Evolutionary conservation across 352 stramenopile genomes (phyloP).

Genomic region (Pythium brassicae): DNA sequence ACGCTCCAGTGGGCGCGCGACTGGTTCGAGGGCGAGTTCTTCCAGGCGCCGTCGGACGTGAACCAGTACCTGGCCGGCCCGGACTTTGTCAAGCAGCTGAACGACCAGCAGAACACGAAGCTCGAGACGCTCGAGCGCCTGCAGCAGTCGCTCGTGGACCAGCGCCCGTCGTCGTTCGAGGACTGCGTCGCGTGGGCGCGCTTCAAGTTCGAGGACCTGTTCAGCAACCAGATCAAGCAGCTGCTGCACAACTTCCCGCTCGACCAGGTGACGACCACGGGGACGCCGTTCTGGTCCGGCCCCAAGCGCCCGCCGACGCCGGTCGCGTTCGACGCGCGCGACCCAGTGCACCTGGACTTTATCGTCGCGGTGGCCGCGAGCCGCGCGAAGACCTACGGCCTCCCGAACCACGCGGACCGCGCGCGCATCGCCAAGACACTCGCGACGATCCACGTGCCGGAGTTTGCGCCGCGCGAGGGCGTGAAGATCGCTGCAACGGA

Average conservation of each 20-base stretch:
- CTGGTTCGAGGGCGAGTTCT: slow-evolving; percentile 99
- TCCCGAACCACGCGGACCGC: slow-evolving; percentile 66
- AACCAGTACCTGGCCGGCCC: slow-evolving; percentile 89
- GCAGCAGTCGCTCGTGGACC: slow-evolving; percentile 90
- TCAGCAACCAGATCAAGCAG: slow-evolving; percentile 97
- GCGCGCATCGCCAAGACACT: slow-evolving; percentile 72
- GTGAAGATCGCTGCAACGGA: slow-evolving; percentile 99
- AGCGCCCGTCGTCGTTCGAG: slow-evolving; percentile 91
- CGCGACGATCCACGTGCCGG: slow-evolving; percentile 86
- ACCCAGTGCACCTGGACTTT: slow-evolving; percentile 95
- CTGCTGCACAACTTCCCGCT: slow-evolving; percentile 98
- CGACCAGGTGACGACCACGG: slow-evolving; percentile 95
- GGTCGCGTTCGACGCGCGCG: slow-evolving; percentile 88
- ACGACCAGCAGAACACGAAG: slow-evolving; percentile 97
- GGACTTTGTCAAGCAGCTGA: slow-evolving; percentile 91
- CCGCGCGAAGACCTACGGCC: slow-evolving; percentile 93
- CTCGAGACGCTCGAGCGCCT: slow-evolving; percentile 94
- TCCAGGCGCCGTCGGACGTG: slow-evolving; percentile 95
- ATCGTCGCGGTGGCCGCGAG: slow-evolving; percentile 94
- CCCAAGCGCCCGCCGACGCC: slow-evolving; percentile 95
- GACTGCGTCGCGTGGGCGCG: slow-evolving; percentile 98
- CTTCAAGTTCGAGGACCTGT: slow-evolving; percentile 97
- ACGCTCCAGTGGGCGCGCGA: slow-evolving; percentile 98
- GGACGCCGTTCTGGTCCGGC: slow-evolving; percentile 98
- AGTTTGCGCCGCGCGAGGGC: slow-evolving; percentile 92